These are phyloP conservation scores for Macrophomina tecta DNA, from an alignment of 2,329 filamentous ascomycete genomes.

Conservation along the genomic window DNA sequence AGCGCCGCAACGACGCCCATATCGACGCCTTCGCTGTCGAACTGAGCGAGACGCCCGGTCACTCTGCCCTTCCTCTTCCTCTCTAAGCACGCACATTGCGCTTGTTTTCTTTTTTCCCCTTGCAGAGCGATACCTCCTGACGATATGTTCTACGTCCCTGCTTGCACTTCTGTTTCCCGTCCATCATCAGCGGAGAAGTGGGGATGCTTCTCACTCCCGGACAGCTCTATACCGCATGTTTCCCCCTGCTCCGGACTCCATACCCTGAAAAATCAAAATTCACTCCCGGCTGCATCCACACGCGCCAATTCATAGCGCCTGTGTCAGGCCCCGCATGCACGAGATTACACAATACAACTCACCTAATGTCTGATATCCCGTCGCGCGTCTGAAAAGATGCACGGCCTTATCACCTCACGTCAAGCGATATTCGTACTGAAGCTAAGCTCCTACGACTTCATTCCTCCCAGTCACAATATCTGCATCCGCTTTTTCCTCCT, in stretches of 20 bases:
- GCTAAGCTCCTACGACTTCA: background rate
- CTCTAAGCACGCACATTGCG: background rate
- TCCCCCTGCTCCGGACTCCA: background rate
- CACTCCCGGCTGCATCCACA: background rate
- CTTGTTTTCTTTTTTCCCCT: conserved; percentile 1
- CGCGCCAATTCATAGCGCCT: background rate
- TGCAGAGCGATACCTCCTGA: conserved; percentile 26
- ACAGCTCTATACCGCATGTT: background rate
- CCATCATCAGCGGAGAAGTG: background rate
- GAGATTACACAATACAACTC: conserved; percentile 11
- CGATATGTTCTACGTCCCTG: conserved; percentile 18
- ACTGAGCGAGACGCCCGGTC: conserved; percentile 4
- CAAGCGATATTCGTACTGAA: conserved; percentile 1
- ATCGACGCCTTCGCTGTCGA: conserved; percentile 30
- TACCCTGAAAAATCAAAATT: background rate
- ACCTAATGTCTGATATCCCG: conserved; percentile 26
- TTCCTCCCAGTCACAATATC: conserved; percentile 12
- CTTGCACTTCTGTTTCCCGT: conserved; percentile 1
- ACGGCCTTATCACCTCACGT: conserved; percentile 18
- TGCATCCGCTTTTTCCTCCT: background rate
- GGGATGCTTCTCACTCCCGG: background rate
- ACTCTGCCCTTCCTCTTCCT: background rate
- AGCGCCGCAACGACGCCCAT: conserved; percentile 45
- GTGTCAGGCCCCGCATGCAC: background rate
- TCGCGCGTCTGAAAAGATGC: background rate